phyloP scores from a whole-genome alignment of 805 yeast species.

The Ogataea parapolymorpha region DNA sequence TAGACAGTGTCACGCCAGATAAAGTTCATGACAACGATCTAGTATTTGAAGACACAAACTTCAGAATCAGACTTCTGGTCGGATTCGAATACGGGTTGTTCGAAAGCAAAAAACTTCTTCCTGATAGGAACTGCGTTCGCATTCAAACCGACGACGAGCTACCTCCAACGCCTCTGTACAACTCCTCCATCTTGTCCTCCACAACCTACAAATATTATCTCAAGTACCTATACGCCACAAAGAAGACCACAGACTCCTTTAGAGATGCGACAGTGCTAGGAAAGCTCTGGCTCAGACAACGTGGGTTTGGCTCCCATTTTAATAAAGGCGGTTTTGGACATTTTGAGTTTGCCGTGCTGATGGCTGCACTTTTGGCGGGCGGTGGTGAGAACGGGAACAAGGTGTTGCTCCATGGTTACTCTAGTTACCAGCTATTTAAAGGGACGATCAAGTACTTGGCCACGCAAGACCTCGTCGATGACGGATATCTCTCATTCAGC shows the following conservation, averaged over 20 bases:
- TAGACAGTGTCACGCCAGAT: slow-evolving; percentile 53
- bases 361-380: slow-evolving; percentile 81
- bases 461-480: slow-evolving; percentile 61
- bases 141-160: slow-evolving; percentile 47
- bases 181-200: slow-evolving; percentile 72
- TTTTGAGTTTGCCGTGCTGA: slow-evolving; percentile 78
- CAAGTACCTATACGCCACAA: slow-evolving; percentile 70
- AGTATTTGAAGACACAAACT: slow-evolving; percentile 60
- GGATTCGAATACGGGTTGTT: slow-evolving; percentile 72
- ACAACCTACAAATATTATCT: slow-evolving; percentile 66
- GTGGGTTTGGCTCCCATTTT: slow-evolving; percentile 68
- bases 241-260: slow-evolving; percentile 75
- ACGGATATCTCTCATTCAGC: slow-evolving; percentile 66
- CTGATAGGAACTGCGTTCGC: slow-evolving; percentile 79
- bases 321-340: slow-evolving; percentile 82
- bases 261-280: slow-evolving; percentile 86
- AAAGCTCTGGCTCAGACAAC: slow-evolving; percentile 83
- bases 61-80: slow-evolving; percentile 66
- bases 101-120: slow-evolving; percentile 70
- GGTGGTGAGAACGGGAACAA: slow-evolving; percentile 75
- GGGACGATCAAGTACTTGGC: slow-evolving; percentile 83
- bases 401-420: slow-evolving; percentile 79
- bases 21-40: slow-evolving; percentile 45
- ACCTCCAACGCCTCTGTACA: slow-evolving; percentile 85
- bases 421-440: slow-evolving; percentile 89